Evolutionary conservation across 2,329 filamentous ascomycete species (phyloP), one percentile per base, ranked within the genome.

Genomic region (Stachybotrys chartarum): DNA sequence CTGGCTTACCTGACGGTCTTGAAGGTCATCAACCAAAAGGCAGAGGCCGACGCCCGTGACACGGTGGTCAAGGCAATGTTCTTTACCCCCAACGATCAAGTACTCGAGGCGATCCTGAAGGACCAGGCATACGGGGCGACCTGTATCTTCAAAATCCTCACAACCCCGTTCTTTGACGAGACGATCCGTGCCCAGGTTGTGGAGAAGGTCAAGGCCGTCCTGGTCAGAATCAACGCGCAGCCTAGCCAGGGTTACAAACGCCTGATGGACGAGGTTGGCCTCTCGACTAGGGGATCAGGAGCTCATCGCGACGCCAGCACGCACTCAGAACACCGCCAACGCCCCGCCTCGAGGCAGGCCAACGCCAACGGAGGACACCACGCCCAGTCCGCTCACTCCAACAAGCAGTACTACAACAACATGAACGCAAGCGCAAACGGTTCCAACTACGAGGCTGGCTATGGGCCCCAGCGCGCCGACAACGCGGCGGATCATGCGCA

Each of bases 11-110:
- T 97, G 58, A 99, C 94, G 0, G 93, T 99, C 1, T 79, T 99
- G 56, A 99, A 99, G 77, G 91, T 97, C 52, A 96, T 99, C 72
- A 99, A 99, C 70, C 94, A 99, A 72, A 91, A 96, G 68, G 90
- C 92, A 39, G 94, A 99, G 73, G 81, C 90, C 0, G 93, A 97
- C 58, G 94, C 94, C 4, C 85, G 94, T 12, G 93, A 99, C 66
- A 88, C 84, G 51, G 90, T 99, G 45, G 78, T 97, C 46, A 88
- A 91, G 69, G 92, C 93, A 2, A 77, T 99, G 39, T 97, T 99
- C 80, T 96, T 96, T 73, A 91, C 90, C 8, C 82, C 85, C 3
- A 90, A 93, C 58, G 90, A 97, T 64, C 86, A 92, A 62, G 85
- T 90, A 1, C 75, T 99, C 46, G 92, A 96, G 69, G 89, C 90